phyloP scores from a whole-genome alignment of 768 basidiomycete species.

The Coprinopsis marcescibilis region DNA sequence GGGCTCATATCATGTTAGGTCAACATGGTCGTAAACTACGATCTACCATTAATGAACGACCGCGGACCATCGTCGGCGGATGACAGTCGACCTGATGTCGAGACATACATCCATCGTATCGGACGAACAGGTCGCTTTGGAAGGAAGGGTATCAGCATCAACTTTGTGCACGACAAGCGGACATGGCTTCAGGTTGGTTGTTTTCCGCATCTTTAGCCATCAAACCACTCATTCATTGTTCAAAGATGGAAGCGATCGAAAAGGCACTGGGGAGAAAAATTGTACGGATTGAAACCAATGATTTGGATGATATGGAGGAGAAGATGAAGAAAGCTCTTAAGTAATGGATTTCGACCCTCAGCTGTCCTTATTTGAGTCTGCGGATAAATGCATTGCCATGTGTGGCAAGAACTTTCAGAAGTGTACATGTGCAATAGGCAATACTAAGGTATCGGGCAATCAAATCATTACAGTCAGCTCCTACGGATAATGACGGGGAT shows the following conservation, averaged over 20 bases:
- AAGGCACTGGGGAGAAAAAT: constrained; percentile 72
- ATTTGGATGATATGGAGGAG: constrained; percentile 94
- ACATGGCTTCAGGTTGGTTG: constrained; percentile 51
- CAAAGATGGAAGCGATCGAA: constrained; percentile 87
- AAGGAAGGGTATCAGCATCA: constrained; percentile 93
- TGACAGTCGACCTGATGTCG: constrained; percentile 76
- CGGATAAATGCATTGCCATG: no score
- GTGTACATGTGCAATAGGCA: no score
- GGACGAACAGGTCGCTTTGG: constrained; percentile 98
- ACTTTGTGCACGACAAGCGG: constrained; percentile 88
- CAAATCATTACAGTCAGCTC: no score
- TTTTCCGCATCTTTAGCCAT: neutral
- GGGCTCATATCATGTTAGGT: constrained; percentile 36
- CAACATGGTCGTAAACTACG: constrained; percentile 99
- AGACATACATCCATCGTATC: constrained; percentile 97
- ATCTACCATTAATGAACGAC: constrained; percentile 82
- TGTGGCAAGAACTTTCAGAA: no score
- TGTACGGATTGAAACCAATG: constrained; percentile 79
- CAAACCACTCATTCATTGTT: neutral
- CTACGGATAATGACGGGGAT: no score
- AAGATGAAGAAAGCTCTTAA: constrained; percentile 82
- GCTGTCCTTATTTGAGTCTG: no score
- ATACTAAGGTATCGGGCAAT: no score
- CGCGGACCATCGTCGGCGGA: constrained; percentile 35
- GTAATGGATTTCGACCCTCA: constrained; percentile 27